Evolutionary conservation across 306 rosid species (phyloP).

Genomic region (Dalbergia oliveri): DNA sequence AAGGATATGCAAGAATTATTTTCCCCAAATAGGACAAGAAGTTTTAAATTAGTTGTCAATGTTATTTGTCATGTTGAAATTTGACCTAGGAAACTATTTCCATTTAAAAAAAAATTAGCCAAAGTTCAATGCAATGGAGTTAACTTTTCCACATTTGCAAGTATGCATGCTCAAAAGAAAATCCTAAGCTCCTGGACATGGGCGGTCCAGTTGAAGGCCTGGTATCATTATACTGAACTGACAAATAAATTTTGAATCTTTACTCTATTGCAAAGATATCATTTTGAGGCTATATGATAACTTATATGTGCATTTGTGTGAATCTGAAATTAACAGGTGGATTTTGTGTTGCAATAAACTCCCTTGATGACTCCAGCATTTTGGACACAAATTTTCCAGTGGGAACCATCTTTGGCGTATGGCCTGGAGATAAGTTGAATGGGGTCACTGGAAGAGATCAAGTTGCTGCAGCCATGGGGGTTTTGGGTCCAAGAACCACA

Average conservation of each 20-base stretch:
- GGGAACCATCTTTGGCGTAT: constrained; percentile 96
- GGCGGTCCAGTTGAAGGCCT: constrained; percentile 96
- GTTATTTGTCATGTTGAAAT: constrained; percentile 22
- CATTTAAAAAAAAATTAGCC: too few relatives aligned
- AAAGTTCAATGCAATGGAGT: constrained; percentile 35
- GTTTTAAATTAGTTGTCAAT: not conserved
- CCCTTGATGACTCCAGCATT: constrained; percentile 97
- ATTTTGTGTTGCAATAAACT: constrained; percentile 97
- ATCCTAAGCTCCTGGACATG: constrained; percentile 97
- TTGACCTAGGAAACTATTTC: not conserved
- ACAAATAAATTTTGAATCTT: not conserved
- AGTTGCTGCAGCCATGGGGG: constrained; percentile 99
- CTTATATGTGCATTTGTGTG: too few relatives aligned
- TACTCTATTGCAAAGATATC: not conserved
- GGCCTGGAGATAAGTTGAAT: constrained; percentile 97
- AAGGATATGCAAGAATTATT: not conserved
- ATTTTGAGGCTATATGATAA: constrained; percentile 40
- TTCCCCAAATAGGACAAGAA: not conserved
- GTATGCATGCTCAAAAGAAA: constrained; percentile 97
- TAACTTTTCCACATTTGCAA: constrained; percentile 59
- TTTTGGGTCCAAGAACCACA: constrained; percentile 95
- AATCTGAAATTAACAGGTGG: constrained; percentile 72
- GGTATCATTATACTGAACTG: constrained; percentile 12
- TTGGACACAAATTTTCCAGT: constrained; percentile 98
- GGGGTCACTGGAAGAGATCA: constrained; percentile 94